Percentiles rank a stretch among this genome's conserved stretches.
Conservation (phyloP, 2,329 filamentous ascomycete species). For the Talaromyces sp. region DNA sequence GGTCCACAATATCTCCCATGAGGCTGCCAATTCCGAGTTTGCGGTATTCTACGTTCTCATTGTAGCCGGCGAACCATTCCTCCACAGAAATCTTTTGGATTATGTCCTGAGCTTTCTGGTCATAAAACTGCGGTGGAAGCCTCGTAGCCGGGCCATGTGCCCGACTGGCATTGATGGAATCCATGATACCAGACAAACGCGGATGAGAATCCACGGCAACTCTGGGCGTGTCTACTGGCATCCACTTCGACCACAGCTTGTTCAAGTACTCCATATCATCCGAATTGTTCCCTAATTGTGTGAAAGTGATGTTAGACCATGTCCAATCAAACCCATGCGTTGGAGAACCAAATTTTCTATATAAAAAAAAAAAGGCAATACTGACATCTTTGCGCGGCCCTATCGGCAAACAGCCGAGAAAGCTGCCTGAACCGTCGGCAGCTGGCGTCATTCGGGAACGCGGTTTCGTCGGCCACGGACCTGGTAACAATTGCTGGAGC, state of each 20-base stretch:
- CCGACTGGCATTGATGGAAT: conserved; percentile 83
- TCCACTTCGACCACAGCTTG: conserved; percentile 73
- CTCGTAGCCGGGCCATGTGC: conserved; percentile 77
- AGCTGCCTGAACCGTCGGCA: conserved; percentile 70
- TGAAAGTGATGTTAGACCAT: background rate
- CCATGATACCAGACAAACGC: conserved; percentile 83
- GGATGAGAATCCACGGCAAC: conserved; percentile 83
- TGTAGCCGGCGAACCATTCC: conserved; percentile 89
- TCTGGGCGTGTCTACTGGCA: conserved; percentile 64
- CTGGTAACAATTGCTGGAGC: conserved; percentile 64
- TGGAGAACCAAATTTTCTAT: background rate
- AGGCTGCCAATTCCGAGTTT: conserved; percentile 79
- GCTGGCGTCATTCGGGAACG: conserved; percentile 72
- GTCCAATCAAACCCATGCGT: background rate
- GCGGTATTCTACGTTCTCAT: conserved; percentile 82
- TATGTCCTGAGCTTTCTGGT: conserved; percentile 63
- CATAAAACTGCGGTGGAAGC: conserved; percentile 83
- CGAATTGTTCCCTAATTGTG: conserved; percentile 56
- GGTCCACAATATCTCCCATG: conserved; percentile 74
- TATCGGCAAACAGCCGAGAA: conserved; percentile 65
- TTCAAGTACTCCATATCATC: conserved; percentile 82
- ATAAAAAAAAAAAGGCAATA: background rate
- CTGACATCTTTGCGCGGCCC: conserved; percentile 63
- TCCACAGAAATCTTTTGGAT: conserved; percentile 73
- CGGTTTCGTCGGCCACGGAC: conserved; percentile 65